These are phyloP conservation scores for Ascochyta lentis DNA, from an alignment of 2,329 filamentous ascomycete species.

Conservation along the genomic window DNA sequence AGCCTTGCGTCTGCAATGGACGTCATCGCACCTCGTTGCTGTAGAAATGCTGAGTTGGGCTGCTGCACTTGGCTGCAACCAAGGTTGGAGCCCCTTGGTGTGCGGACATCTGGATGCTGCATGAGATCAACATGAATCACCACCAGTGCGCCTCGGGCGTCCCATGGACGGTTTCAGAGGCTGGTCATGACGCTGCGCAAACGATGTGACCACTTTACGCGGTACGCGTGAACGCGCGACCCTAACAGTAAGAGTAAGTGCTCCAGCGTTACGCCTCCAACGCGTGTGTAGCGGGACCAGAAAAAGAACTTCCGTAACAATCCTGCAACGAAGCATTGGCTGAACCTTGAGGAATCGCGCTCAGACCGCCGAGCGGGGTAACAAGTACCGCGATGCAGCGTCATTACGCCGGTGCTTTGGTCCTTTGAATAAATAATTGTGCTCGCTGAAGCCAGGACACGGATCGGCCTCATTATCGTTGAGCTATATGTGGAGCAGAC, in stretches of 20 bases:
- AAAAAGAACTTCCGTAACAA: conserved; percentile 22
- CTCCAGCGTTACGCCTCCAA: conserved; percentile 10
- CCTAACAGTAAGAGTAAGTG: not conserved
- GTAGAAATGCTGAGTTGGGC: conserved; percentile 3
- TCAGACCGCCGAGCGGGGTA: conserved; percentile 32
- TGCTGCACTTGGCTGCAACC: conserved; percentile 4
- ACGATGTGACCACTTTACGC: conserved; percentile 14
- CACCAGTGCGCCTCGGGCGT: conserved; percentile 13
- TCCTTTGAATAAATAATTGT: conserved; percentile 25
- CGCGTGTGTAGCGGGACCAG: conserved; percentile 12
- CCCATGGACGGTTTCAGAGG: conserved; percentile 14
- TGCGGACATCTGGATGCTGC: conserved; percentile 5
- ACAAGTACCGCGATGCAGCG: conserved; percentile 22
- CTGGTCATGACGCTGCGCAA: conserved; percentile 9
- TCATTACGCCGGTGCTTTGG: conserved; percentile 29
- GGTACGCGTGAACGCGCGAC: conserved; percentile 16
- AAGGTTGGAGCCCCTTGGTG: conserved; percentile 6
- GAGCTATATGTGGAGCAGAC: conserved; percentile 15
- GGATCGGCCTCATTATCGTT: conserved; percentile 14
- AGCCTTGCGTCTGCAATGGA: not conserved
- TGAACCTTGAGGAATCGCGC: conserved; percentile 25
- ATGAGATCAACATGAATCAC: conserved; percentile 22
- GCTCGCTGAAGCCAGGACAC: conserved; percentile 21
- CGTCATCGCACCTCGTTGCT: conserved; percentile 16
- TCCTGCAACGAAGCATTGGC: conserved; percentile 28